Evolutionary conservation across 768 basidiomycete species (phyloP).

Genomic region (Lentinula edodes): DNA sequence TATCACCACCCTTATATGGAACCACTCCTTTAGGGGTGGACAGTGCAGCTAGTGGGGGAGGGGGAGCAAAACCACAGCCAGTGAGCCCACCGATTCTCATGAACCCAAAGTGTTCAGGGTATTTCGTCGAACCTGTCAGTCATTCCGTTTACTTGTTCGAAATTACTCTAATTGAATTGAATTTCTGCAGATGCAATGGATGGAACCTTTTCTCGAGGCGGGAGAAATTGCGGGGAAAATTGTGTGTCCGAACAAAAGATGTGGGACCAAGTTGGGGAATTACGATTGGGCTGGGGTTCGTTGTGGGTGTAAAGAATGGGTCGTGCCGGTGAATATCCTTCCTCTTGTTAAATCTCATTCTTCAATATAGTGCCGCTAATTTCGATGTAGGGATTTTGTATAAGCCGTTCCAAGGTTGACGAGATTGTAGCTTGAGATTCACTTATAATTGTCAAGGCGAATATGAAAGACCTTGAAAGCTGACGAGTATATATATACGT

Average conservation of each 20-base stretch:
- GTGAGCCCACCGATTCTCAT: constrained; percentile 63
- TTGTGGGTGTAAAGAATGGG: constrained; percentile 91
- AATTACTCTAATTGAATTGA: neutral
- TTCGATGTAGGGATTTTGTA: constrained; percentile 52
- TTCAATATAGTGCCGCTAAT: neutral
- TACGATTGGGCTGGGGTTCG: constrained; percentile 96
- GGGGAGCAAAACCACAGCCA: constrained; percentile 38
- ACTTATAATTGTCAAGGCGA: neutral
- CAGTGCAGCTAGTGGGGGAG: constrained; percentile 30
- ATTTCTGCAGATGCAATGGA: constrained; percentile 80
- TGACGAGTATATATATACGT: neutral
- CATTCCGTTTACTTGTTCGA: neutral
- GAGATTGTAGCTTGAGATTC: constrained; percentile 34
- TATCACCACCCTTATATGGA: constrained; percentile 11
- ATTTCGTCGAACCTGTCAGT: constrained; percentile 93
- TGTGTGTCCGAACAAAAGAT: constrained; percentile 87
- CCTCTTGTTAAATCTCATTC: neutral
- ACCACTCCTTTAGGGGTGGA: constrained; percentile 17
- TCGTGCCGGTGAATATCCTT: constrained; percentile 65
- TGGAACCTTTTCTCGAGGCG: constrained; percentile 74
- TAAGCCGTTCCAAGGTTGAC: constrained; percentile 64
- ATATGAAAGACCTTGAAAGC: neutral
- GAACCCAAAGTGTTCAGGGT: constrained; percentile 88
- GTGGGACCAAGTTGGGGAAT: constrained; percentile 87
- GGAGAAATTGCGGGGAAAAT: constrained; percentile 87